A percentile compares a stretch with the other conserved stretches of the same genome.
phyloP scores from a whole-genome alignment of 2,329 filamentous ascomycete species.

The Thielaviopsis cerberus region DNA sequence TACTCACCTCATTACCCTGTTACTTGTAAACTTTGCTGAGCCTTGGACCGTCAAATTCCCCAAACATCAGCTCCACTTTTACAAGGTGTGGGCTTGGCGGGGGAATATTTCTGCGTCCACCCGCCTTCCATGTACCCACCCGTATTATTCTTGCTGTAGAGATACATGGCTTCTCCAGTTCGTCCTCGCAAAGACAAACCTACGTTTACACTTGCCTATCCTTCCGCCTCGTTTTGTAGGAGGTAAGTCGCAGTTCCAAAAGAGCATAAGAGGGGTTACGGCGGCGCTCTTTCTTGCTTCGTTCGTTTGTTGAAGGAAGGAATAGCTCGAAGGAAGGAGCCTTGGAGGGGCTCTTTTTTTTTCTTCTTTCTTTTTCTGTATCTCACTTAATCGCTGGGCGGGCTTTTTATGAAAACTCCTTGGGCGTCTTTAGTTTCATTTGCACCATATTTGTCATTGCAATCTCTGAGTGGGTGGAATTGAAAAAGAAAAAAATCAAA shows the following conservation, averaged over 20 bases:
- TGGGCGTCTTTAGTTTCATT: neutral
- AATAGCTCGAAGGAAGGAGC: conserved; percentile 3
- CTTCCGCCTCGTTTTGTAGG: neutral
- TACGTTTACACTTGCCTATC: neutral
- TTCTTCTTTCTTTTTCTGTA: neutral
- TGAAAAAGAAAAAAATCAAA: neutral
- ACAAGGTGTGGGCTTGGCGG: neutral
- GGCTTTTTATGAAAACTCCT: neutral
- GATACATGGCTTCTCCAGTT: neutral
- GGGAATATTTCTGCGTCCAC: neutral
- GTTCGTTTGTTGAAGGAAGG: neutral
- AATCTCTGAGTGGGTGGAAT: neutral
- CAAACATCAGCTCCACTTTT: neutral
- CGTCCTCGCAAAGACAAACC: no score
- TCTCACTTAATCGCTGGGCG: neutral
- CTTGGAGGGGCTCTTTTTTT: conserved; percentile 2
- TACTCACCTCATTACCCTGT: no score
- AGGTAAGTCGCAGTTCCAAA: neutral
- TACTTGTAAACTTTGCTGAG: neutral
- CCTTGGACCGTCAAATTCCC: neutral
- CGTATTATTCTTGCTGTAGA: neutral
- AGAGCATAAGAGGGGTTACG: neutral
- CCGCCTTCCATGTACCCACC: neutral
- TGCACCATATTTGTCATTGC: neutral
- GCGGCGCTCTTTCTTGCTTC: neutral